Base-by-base conservation (phyloP, 1,284 basidiomycete species). In the Microbotryomycetes sp. region DNA sequence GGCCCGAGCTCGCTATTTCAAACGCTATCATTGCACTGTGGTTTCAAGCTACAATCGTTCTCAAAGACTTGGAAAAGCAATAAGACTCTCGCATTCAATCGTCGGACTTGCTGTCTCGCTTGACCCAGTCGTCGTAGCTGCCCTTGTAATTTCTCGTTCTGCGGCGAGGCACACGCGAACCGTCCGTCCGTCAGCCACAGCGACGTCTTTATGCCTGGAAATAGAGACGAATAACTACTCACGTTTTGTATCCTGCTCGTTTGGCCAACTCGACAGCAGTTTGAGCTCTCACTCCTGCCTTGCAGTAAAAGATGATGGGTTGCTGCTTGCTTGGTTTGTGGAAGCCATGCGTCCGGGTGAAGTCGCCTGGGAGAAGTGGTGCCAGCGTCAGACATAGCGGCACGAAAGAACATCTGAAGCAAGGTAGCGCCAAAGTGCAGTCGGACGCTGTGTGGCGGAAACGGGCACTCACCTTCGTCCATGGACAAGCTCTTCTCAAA, bases 281-380 rank as follows among this genome's bases (percentile, higher is more conserved):
- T 4, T 86, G 81, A 63, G 87, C 88, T 54, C 96, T 82, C 76
- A 85, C 86, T 9, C 96, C 96, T 61, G 89, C 90, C 59, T 93
- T 82, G 77, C 96, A 99, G 79, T 96, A 97, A 75, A 97, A 94
- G 42, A 90, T 83, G 45, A 98, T 79, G 72, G 92, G 87, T 74
- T 96, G 89, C 61, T 82, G 76, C 63, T 79, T 77, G 12, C 54
- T 56, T 5, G 96, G 96, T 76, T 97, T 92, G 56, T 85, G 79
- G 76, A 94, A 97, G 3, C 91, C 89, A 70, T 86, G 86, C 70
- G 85, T 60, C 14, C 70, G 55, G 4, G 64, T 57, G 59, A 79
- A 79, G 58, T 77, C 75, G 55, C 69, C 69, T 68, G 59, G 2
- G 19, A 12, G 26, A 3, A 19, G 14, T 15, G 26, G 25, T 28